Base-by-base conservation (phyloP, 2,329 filamentous ascomycete genomes). In the Calonectria henricotiae region DNA sequence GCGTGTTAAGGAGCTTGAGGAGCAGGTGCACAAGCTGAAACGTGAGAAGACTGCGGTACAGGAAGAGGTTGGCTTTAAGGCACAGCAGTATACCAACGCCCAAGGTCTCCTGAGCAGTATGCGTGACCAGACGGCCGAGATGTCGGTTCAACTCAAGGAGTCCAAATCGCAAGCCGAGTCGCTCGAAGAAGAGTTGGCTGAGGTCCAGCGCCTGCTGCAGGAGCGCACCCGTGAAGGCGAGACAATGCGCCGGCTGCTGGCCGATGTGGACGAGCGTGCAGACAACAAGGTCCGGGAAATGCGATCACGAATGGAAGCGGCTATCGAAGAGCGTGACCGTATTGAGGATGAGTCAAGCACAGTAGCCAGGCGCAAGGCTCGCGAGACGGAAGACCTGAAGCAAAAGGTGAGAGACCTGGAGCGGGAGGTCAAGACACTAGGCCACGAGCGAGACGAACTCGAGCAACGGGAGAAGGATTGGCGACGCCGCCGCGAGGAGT, bases 221-320 rank as follows among this genome's bases (percentile, higher is more conserved):
- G 96, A 99, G 82, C 91, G 96, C 30, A 96, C 94, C 4, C 90
- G 96, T 49, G 96, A 99, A 83, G 94, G 91, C 30, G 96, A 98
- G 84, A 98, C 94, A 0, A 98, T 99, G 95, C 91, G 96, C 39
- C 88, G 95, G 60, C 87, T 98, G 70, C 86, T 99, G 13, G 92
- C 92, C 17, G 96, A 98, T 74, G 94, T 95, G 9, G 94, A 98
- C 80, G 90, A 93, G 70, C 89, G 94, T 11, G 91, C 95, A 1
- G 95, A 98, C 74, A 86, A 86, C 70, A 93, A 94, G 78, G 89
- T 97, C 20, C 91, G 94, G 32, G 96, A 98, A 74, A 96, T 98
- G 91, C 92, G 94, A 65, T 91, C 94, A 68, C 91, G 93, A 2
- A 92, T 98, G 88, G 96, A 98, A 78, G 87, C 93, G 1, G 95